Percentiles rank a stretch among this genome's conserved stretches.
Evolutionary conservation across 805 yeast species (phyloP).

Genomic region (Saccharomyces paradoxus): DNA sequence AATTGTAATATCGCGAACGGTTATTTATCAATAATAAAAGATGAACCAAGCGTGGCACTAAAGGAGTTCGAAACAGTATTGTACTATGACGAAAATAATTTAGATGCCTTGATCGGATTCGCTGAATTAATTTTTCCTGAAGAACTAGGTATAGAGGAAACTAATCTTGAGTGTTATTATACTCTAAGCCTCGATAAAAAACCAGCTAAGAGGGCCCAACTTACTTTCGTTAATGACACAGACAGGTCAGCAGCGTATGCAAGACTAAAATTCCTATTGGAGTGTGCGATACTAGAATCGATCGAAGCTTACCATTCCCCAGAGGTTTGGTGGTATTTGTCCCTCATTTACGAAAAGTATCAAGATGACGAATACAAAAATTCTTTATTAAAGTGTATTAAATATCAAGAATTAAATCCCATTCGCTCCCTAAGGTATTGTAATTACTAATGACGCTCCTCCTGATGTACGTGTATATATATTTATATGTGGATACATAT

Average conservation of each 20-base stretch:
- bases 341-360: slow-evolving; percentile 51
- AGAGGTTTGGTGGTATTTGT: slow-evolving; percentile 66
- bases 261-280: slow-evolving; percentile 38
- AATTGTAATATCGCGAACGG: slow-evolving; percentile 24
- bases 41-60: slow-evolving; percentile 39
- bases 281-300: slow-evolving; percentile 29
- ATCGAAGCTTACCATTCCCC: slow-evolving; percentile 38
- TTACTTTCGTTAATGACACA: slow-evolving; percentile 42
- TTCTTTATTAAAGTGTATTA: slow-evolving; percentile 56
- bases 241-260: slow-evolving; percentile 58
- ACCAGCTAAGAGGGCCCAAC: background rate
- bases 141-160: slow-evolving; percentile 12
- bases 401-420: slow-evolving; percentile 53
- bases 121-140: slow-evolving; percentile 42
- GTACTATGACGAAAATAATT: slow-evolving; percentile 40
- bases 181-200: background rate
- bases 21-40: slow-evolving; percentile 31
- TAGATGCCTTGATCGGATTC: slow-evolving; percentile 48
- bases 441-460: slow-evolving; percentile 11
- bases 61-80: slow-evolving; percentile 59
- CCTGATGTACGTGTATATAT: background rate
- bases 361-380: slow-evolving; percentile 45
- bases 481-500: background rate
- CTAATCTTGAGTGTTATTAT: background rate
- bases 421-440: slow-evolving; percentile 36